Conservation (phyloP, 331 rosid species). For the Malus hybrid region DNA sequence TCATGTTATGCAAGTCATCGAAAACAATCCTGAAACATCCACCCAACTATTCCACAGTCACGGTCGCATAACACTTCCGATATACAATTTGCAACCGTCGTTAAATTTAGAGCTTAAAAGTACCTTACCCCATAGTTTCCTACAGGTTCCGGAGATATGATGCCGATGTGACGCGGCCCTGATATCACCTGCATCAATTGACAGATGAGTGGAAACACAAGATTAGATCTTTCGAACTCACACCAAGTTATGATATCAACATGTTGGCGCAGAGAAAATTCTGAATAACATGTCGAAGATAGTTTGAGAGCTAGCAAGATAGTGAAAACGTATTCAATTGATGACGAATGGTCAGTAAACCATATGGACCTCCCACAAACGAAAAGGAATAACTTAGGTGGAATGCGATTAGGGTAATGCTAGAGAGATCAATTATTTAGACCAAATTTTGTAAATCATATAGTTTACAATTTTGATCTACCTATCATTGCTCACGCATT, state of each 20-base stretch:
- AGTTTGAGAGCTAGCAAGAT: neutral
- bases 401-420: too few relatives aligned
- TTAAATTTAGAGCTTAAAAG: conserved; percentile 2
- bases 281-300: too few relatives aligned
- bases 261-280: too few relatives aligned
- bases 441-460: too few relatives aligned
- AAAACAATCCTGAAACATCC: conserved; percentile 51
- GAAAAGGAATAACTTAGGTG: too few relatives aligned
- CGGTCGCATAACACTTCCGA: neutral
- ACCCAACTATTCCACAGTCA: neutral
- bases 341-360: neutral
- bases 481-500: too few relatives aligned
- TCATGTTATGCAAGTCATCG: conserved; percentile 83
- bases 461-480: too few relatives aligned
- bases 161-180: conserved; percentile 70
- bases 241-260: too few relatives aligned
- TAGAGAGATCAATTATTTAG: too few relatives aligned
- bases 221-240: too few relatives aligned
- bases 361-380: neutral
- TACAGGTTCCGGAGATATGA: conserved; percentile 76
- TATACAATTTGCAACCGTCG: neutral
- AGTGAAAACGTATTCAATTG: neutral
- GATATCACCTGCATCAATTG: conserved; percentile 50
- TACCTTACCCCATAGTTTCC: conserved; percentile 94
- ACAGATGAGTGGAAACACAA: neutral